Evolutionary conservation across 2,329 filamentous ascomycete genomes (phyloP), one percentile per base, ranked within the genome.

Genomic region (Stagonosporopsis chrysanthemi): DNA sequence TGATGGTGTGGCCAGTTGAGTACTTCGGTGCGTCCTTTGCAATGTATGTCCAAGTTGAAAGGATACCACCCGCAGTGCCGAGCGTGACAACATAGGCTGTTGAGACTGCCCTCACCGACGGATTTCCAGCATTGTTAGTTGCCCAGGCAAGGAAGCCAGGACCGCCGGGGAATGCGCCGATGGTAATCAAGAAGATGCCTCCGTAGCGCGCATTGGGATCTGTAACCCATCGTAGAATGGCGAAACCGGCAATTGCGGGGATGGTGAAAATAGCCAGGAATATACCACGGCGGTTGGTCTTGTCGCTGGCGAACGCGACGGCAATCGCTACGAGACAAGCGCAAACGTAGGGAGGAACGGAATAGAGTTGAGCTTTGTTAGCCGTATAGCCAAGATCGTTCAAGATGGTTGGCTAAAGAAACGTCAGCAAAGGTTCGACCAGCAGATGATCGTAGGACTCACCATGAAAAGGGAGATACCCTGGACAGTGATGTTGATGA

Each of bases 1-100:
- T 87, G 78, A 87, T 86, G 4, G 82, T 81, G 47, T 97, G 92
- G 2, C 93, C 93, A 1, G 86, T 83, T 33, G 83, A 84, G 78
- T 87, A 97, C 24, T 83, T 83, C 1, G 89, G 91, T 51, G 62
- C 85, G 69, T 86, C 81, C 58, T 83, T 79, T 69, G 69, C 68
- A 2, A 77, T 80, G 63, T 86, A 86, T 0, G 83, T 84, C 72
- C 73, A 84, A 70, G 83, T 85, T 29, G 85, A 82, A 2, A 87
- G 72, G 38, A 87, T 83, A 24, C 84, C 84, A 36, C 84, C 85
- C 11, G 83, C 75, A 0, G 83, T 86, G 11, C 84, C 84, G 2
- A 87, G 89, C 74, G 97, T 93, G 33, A 88, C 85, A 60, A 87
- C 81, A 59, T 83, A 87, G 3, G 78, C 84, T 22, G 82, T 79